Evolutionary conservation across 768 basidiomycete species (phyloP).

Genomic region (Auricularia cornea): DNA sequence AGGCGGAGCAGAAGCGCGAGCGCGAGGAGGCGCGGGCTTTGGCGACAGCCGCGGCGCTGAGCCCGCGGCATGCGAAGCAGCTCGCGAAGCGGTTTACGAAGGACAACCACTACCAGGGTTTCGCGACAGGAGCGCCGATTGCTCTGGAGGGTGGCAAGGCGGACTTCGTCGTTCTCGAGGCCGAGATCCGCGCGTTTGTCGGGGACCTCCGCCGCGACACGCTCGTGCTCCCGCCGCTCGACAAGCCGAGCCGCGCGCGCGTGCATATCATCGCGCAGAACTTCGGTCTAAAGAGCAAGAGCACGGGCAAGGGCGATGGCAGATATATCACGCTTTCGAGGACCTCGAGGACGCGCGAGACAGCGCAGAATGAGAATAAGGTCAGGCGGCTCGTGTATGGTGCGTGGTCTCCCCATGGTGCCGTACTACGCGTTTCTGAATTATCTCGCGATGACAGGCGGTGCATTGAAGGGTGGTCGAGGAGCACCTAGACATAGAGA

Average conservation of each 20-base stretch:
- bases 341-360: slow-evolving; percentile 47
- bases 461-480: slow-evolving; percentile 24
- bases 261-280: slow-evolving; percentile 75
- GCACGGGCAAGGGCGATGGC: slow-evolving; percentile 57
- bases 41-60: slow-evolving; percentile 54
- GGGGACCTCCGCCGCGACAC: slow-evolving; percentile 38
- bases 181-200: slow-evolving; percentile 64
- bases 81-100: slow-evolving; percentile 44
- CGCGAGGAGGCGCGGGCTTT: slow-evolving; percentile 50
- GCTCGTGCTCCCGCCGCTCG: slow-evolving; percentile 72
- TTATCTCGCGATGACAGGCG: slow-evolving; percentile 18
- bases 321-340: slow-evolving; percentile 74
- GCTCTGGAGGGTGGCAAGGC: slow-evolving; percentile 32
- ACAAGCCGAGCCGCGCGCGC: slow-evolving; percentile 57
- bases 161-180: slow-evolving; percentile 59
- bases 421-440: too few relatives aligned
- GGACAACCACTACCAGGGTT: slow-evolving; percentile 26
- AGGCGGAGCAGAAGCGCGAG: slow-evolving; percentile 63
- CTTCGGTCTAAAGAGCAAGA: slow-evolving; percentile 67
- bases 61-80: slow-evolving; percentile 49
- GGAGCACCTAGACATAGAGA: slow-evolving; percentile 52
- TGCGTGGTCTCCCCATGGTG: too few relatives aligned
- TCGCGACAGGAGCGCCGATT: slow-evolving; percentile 21
- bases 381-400: slow-evolving; percentile 34
- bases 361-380: slow-evolving; percentile 50